Conservation (phyloP, 805 yeast genomes). For the Kazachstania taianensis region DNA sequence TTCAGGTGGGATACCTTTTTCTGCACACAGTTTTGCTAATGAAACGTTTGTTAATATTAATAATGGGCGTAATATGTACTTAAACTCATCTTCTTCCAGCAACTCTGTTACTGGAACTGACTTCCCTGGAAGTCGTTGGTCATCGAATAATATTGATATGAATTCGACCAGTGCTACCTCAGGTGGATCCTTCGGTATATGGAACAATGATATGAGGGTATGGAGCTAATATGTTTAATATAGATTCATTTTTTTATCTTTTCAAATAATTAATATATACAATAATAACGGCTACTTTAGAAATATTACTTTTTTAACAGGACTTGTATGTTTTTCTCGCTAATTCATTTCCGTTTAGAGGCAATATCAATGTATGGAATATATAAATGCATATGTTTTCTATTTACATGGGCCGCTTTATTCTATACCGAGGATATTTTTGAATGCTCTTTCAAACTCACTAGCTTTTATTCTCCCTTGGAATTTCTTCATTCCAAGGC, state of each 20-base stretch:
- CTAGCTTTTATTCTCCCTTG: constrained; percentile 45
- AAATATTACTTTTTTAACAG: neutral
- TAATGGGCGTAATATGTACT: no score
- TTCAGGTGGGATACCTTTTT: no score
- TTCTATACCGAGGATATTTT: constrained; percentile 16
- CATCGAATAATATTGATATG: no score
- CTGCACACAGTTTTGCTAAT: no score
- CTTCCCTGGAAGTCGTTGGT: no score
- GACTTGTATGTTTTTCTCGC: neutral
- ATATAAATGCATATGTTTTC: neutral
- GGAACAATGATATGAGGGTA: constrained; percentile 29
- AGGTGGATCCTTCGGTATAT: constrained; percentile 4
- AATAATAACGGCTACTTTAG: neutral
- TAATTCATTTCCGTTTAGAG: no score
- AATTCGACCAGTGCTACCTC: no score
- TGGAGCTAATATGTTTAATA: constrained; percentile 25
- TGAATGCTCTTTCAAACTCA: constrained; percentile 29
- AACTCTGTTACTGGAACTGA: no score
- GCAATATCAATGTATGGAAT: neutral
- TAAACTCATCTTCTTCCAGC: no score
- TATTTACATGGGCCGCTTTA: constrained; percentile 6
- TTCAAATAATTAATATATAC: no score
- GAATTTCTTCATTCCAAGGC: constrained; percentile 71
- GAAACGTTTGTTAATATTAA: no score
- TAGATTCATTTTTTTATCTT: no score